Base-by-base conservation (phyloP, 441 rosid genomes). In the Francoa sonchifolia region DNA sequence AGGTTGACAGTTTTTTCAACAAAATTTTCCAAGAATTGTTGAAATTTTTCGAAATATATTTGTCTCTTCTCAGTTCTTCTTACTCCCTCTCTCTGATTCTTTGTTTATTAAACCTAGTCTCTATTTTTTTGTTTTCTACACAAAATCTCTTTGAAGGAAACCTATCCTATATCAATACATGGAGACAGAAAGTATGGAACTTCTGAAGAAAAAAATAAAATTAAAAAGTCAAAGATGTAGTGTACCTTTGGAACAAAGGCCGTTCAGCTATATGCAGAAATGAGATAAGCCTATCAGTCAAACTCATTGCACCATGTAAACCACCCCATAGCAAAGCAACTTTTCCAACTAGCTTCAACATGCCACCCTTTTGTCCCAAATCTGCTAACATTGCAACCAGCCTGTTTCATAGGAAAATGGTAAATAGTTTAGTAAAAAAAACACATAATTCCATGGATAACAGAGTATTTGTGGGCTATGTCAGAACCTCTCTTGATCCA, bases 321-420 rank as follows among this genome's bases (percentile, higher is more conserved):
- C 99, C 99, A 66, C 95, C 99, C 99, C 99, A 90, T 58, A 90
- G 95, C 76, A 90, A 60, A 47, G 99, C 99, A 68, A 82, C 39
- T 68, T 90, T 90, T 33, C 93, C 83, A 60, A 90, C 79, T 48
- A 92, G 74, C 71, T 25, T 77, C 69, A 87, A 44, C 54, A 87
- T 59, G 54, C 99, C 99, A 56, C 99, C 99, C 71, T 58, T 87
- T 68, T 92, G 97, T 47, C 94, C 99, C 71, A 75, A 62, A 44
- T 77, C 94, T 33, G 94, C 70, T 58, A 92, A 59, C 84, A 87
- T 73, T 8, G 92, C 74, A 27, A 90, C 99, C 53, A 90, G 57
- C 68, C 99, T 90, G 76, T 58, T 50, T 40, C 52, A 22, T 49
- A 17, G 33, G 33, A 32, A 47, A 45, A 29, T 14, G 39, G 16